A percentile compares a stretch with the other conserved stretches of the same genome.
Conservation (phyloP, 192 early-diverging fungal genomes). For the Gonapodya sp. region DNA sequence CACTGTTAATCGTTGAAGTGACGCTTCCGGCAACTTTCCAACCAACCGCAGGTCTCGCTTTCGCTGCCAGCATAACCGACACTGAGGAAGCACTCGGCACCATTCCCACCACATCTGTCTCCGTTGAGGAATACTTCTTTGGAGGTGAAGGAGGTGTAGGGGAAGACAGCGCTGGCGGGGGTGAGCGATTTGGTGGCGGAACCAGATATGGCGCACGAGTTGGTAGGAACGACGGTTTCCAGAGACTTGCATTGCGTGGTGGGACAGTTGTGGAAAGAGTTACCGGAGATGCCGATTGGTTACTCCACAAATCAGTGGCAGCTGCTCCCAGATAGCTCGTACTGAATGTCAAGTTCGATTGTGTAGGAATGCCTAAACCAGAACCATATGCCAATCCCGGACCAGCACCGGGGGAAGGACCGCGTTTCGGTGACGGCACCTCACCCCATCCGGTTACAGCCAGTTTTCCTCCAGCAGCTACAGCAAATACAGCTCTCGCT, state of each 20-base stretch:
- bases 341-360: neutral
- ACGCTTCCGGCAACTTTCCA: neutral
- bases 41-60: neutral
- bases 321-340: neutral
- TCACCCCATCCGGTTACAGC: neutral
- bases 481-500: neutral
- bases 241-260: neutral
- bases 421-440: neutral
- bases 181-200: neutral
- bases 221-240: neutral
- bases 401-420: neutral
- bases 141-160: neutral
- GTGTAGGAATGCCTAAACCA: no score
- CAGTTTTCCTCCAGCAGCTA: neutral
- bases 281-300: neutral
- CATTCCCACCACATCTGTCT: neutral
- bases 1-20: neutral
- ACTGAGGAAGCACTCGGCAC: neutral
- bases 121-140: no score
- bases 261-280: neutral
- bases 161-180: neutral
- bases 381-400: neutral
- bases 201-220: neutral
- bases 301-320: neutral
- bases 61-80: neutral